Evolutionary conservation across 1,139 yeast species (phyloP).

Genomic region (Kluyveromyces sp.): DNA sequence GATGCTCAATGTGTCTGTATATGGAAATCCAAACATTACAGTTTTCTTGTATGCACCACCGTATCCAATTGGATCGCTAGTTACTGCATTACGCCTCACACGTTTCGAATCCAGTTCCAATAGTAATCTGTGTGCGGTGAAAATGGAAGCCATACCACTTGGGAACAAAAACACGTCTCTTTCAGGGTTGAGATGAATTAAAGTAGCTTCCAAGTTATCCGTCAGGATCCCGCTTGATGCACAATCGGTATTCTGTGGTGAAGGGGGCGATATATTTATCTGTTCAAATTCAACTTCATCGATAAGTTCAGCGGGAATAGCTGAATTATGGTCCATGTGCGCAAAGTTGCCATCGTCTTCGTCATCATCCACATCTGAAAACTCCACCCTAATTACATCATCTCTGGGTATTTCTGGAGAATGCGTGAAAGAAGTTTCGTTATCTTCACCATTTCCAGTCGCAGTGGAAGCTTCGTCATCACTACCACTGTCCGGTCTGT

Average conservation of each 20-base stretch:
- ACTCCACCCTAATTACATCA: slow-evolving; percentile 2
- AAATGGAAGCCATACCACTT: slow-evolving; percentile 89
- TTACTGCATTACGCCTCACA: slow-evolving; percentile 19
- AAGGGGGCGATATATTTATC: slow-evolving; percentile 2
- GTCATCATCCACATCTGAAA: slow-evolving; percentile 2
- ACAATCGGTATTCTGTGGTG: neutral
- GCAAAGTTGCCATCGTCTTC: slow-evolving; percentile 7
- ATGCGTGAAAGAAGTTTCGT: neutral
- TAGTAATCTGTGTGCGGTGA: slow-evolving; percentile 67
- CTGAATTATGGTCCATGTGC: slow-evolving; percentile 7
- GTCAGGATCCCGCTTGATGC: neutral
- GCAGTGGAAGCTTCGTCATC: slow-evolving; percentile 5
- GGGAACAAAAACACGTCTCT: slow-evolving; percentile 76
- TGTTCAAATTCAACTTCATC: slow-evolving; percentile 11
- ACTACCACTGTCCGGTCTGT: slow-evolving; percentile 19
- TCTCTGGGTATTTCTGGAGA: neutral
- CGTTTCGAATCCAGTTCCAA: slow-evolving; percentile 34
- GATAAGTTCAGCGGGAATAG: slow-evolving; percentile 24
- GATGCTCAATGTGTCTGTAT: slow-evolving; percentile 84
- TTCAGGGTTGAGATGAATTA: slow-evolving; percentile 16
- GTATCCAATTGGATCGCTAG: slow-evolving; percentile 16
- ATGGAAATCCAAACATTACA: slow-evolving; percentile 91
- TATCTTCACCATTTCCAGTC: neutral
- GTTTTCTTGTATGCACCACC: slow-evolving; percentile 46
- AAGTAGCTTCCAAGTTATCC: neutral